Conservation (phyloP, 805 yeast genomes). For the Maudiozyma saulgeensis region DNA sequence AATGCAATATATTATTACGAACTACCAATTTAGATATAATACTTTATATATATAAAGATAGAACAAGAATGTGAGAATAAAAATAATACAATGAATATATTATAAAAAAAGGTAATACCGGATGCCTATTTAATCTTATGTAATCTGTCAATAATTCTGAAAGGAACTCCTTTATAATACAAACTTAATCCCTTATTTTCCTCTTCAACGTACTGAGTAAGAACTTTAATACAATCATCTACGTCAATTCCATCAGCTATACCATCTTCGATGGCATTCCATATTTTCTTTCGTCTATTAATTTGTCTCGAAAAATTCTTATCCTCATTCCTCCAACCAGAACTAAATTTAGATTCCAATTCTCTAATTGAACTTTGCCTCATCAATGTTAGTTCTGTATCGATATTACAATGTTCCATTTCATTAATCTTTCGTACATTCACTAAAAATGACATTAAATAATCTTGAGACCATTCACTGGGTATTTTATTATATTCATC, state of each 20-base stretch:
- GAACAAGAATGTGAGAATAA: not conserved
- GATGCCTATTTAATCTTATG: not conserved
- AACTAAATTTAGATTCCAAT: conserved; percentile 20
- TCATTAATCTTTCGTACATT: conserved; percentile 12
- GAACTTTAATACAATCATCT: conserved; percentile 14
- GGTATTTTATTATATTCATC: conserved; percentile 24
- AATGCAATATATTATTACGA: too few species aligned
- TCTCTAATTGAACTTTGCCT: conserved; percentile 18
- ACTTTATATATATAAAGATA: not conserved
- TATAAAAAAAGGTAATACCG: not conserved
- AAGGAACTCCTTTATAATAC: conserved; percentile 27
- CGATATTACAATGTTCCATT: conserved; percentile 2
- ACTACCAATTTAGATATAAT: too few species aligned
- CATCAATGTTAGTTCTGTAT: conserved; percentile 11
- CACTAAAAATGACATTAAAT: conserved; percentile 12
- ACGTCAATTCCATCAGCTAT: conserved; percentile 16
- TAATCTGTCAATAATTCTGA: conserved; percentile 11
- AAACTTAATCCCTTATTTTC: conserved; percentile 20
- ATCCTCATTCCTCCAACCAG: conserved; percentile 24
- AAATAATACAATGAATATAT: not conserved
- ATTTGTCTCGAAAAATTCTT: conserved; percentile 27
- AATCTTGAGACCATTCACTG: conserved; percentile 19
- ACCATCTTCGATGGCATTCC: conserved; percentile 25
- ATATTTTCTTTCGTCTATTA: conserved; percentile 26
- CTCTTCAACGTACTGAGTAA: conserved; percentile 18